Conservation (phyloP, 805 yeast genomes). For the Dipodascus albidus region DNA sequence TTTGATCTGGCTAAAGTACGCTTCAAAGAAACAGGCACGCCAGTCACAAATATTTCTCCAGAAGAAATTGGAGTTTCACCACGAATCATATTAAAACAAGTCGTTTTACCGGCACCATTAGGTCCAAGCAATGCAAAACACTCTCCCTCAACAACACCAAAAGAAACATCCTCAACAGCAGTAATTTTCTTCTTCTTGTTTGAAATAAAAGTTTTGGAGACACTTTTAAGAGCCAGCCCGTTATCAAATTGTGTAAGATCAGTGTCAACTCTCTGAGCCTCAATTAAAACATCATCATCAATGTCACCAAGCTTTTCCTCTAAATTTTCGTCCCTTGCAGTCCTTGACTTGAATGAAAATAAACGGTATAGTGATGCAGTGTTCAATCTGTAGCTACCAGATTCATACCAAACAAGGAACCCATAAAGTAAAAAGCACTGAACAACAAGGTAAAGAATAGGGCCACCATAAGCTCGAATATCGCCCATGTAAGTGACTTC, state of each 20-base stretch:
- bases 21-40: conserved; percentile 17
- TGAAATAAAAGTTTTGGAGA: conserved; percentile 14
- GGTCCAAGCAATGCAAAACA: conserved; percentile 28
- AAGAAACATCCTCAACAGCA: conserved; percentile 26
- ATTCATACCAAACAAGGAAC: conserved; percentile 24
- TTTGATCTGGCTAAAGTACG: conserved; percentile 22
- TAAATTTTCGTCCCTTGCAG: conserved; percentile 8
- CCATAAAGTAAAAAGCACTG: conserved; percentile 18
- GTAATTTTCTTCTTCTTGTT: conserved; percentile 13
- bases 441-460: conserved; percentile 22
- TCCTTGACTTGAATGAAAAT: neutral
- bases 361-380: conserved; percentile 5
- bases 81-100: conserved; percentile 27
- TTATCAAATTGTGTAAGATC: conserved; percentile 11
- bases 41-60: conserved; percentile 23
- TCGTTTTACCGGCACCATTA: conserved; percentile 29
- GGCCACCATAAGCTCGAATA: conserved; percentile 26
- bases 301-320: conserved; percentile 11
- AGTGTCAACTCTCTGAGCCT: conserved; percentile 17
- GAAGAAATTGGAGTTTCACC: conserved; percentile 23
- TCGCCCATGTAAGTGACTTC: conserved; percentile 20
- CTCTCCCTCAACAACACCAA: conserved; percentile 24
- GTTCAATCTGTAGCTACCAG: conserved; percentile 21
- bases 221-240: conserved; percentile 22
- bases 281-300: conserved; percentile 16